Evolutionary conservation across 352 stramenopile genomes (phyloP).

Genomic region (Pythium sp.): DNA sequence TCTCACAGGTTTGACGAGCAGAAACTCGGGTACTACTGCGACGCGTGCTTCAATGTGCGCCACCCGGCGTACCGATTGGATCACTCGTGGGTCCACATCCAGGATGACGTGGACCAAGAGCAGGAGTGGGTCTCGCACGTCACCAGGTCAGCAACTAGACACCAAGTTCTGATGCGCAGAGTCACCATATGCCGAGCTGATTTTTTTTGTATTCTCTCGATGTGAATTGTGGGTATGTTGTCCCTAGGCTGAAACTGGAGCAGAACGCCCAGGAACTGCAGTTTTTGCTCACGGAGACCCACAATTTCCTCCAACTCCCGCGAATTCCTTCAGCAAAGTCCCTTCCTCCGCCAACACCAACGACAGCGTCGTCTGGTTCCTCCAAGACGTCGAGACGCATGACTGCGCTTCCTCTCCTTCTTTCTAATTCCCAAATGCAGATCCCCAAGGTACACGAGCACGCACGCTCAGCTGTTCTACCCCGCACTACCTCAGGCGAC

Average conservation of each 20-base stretch:
- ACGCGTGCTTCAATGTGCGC: conserved; percentile 53
- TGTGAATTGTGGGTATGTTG: too few species aligned
- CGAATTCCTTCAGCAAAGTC: neutral
- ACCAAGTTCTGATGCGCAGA: too few species aligned
- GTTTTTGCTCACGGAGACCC: conserved; percentile 48
- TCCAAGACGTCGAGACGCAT: conserved; percentile 4
- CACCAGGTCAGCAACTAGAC: conserved; percentile 28
- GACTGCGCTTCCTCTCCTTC: neutral
- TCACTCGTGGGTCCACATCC: conserved; percentile 48
- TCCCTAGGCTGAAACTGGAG: conserved; percentile 53
- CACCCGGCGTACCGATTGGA: conserved; percentile 53
- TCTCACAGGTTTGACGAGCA: conserved; percentile 51
- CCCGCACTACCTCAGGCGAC: neutral
- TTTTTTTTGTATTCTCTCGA: neutral
- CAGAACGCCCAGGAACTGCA: conserved; percentile 63
- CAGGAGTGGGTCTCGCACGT: conserved; percentile 64
- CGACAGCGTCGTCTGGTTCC: neutral
- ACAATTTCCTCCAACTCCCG: conserved; percentile 25
- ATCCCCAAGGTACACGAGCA: neutral
- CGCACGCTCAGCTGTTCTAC: neutral
- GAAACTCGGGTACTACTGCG: conserved; percentile 60
- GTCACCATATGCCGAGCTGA: neutral
- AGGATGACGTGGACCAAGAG: conserved; percentile 59
- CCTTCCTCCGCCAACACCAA: neutral
- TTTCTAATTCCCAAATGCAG: neutral